These are phyloP conservation scores for Selaginella moellendorffii DNA, from an alignment of 75 land plant genomes.

Conservation along the genomic window DNA sequence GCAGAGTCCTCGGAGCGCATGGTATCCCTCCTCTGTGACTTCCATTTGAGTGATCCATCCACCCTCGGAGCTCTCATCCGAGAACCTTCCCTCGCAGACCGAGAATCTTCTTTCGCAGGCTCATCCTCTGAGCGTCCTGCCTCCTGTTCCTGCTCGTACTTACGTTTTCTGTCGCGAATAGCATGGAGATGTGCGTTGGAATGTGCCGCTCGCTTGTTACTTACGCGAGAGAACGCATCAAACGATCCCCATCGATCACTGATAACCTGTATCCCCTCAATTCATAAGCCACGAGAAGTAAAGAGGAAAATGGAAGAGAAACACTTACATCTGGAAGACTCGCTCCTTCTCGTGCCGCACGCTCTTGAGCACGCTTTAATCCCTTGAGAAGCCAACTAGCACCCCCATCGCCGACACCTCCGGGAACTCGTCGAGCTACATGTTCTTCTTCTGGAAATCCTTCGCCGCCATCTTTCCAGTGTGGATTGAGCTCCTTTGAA, in stretches of 20 bases:
- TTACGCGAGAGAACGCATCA: constrained; percentile 40
- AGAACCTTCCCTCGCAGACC: too few relatives aligned
- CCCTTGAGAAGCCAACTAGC: constrained; percentile 92
- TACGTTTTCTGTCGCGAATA: constrained; percentile 45
- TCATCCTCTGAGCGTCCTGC: not conserved
- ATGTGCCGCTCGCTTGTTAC: constrained; percentile 52
- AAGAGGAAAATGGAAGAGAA: not conserved
- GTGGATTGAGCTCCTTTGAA: constrained; percentile 79
- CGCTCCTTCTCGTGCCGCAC: constrained; percentile 82
- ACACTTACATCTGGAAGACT: constrained; percentile 50
- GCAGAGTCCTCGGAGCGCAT: constrained; percentile 36
- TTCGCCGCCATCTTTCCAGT: constrained; percentile 50
- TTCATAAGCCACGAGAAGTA: not conserved
- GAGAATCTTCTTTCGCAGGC: not conserved
- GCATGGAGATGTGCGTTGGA: constrained; percentile 85
- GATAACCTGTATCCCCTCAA: constrained; percentile 42
- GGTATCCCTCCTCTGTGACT: constrained; percentile 22
- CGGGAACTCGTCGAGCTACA: not conserved
- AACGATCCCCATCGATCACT: constrained; percentile 92
- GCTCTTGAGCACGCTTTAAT: constrained; percentile 86
- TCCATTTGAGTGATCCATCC: constrained; percentile 53
- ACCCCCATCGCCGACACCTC: constrained; percentile 89
- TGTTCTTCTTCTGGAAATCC: constrained; percentile 56
- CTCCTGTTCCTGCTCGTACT: not conserved
- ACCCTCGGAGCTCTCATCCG: constrained; percentile 62